Evolutionary conservation across 1,139 yeast genomes (phyloP).

Genomic region (Oligophagozyma castellii): DNA sequence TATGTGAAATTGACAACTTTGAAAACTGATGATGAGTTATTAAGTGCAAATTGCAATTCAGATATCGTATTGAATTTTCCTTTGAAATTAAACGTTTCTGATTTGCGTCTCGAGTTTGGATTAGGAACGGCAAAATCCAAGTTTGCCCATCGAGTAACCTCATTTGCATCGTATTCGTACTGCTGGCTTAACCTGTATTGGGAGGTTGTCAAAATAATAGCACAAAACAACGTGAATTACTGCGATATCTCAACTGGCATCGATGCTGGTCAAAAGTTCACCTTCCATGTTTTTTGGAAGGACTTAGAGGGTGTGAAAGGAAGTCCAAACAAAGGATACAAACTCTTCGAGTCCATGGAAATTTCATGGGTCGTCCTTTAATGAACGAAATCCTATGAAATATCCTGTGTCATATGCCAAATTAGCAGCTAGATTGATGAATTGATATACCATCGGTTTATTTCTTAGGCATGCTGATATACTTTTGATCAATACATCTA

Average conservation of each 20-base stretch:
- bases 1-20: conserved; percentile 7
- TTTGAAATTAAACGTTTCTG: conserved; percentile 6
- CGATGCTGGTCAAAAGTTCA: conserved; percentile 8
- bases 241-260: conserved; percentile 10
- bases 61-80: conserved; percentile 5
- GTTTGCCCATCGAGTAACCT: conserved; percentile 9
- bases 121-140: conserved; percentile 4
- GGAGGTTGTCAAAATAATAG: conserved; percentile 17
- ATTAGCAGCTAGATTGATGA: no score
- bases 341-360: conserved; percentile 37
- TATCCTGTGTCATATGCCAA: no score
- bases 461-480: no score
- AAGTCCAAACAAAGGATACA: conserved; percentile 37
- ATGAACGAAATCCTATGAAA: no score
- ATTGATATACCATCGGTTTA: no score
- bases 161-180: conserved; percentile 16
- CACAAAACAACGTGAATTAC: conserved; percentile 3
- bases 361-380: conserved; percentile 9
- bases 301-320: conserved; percentile 66
- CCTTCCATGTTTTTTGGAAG: conserved; percentile 32
- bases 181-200: conserved; percentile 29
- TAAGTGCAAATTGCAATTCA: conserved; percentile 3
- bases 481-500: no score
- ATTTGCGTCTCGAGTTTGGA: conserved; percentile 15
- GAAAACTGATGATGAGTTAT: conserved; percentile 5